Base-by-base conservation (phyloP, 805 yeast species). In the Blastobotrys peoriensis region DNA sequence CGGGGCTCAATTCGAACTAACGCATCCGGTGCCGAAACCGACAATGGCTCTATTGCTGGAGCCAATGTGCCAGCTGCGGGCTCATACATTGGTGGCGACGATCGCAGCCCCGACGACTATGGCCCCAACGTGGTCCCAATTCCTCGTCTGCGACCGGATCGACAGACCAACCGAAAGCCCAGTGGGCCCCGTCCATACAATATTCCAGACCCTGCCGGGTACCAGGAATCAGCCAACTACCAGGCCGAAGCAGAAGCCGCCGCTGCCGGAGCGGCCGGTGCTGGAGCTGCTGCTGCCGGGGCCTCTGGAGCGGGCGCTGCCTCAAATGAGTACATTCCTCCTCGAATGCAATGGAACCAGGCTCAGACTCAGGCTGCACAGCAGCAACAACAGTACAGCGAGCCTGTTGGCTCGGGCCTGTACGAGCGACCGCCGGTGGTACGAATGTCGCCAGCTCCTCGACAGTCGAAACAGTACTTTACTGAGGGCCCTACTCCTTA, bases 41-140 rank as follows among this genome's bases (percentile, higher is more conserved):
- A 43, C 8, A 37, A 40, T 23, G 23, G 21, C 6, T 33, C 46
- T 35, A n/a, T 36, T 2, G 33, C 40, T n/a, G 37, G n/a, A 2
- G 41, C 35, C 20, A 40, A 43, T 28, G 42, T 35, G 19, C 37
- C 47, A 18, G 61, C 63, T 13, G 64, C 65, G 5, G 64, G 64
- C 2, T 47, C 58, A 5, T 58, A 56, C 34, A 38, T 59, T 13
- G 64, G 60, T 6, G 49, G 56, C 3, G 50, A 47, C 13, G 45
- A 45, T 21, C 18, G 34, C 38, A 10, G n/a, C 18, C 13, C 40
- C 22, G 34, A 28, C 33, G 36, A 23, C 22, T 59, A 46, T 36
- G 62, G 62, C 4, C 61, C 63, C 1, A 56, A 55, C 30, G 65
- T 58, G 2, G 60, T 59, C 3, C 58, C 59, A 4, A 46, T 60